Evolutionary conservation across 352 stramenopile species (phyloP).

Genomic region (Phytophthora fragariae): DNA sequence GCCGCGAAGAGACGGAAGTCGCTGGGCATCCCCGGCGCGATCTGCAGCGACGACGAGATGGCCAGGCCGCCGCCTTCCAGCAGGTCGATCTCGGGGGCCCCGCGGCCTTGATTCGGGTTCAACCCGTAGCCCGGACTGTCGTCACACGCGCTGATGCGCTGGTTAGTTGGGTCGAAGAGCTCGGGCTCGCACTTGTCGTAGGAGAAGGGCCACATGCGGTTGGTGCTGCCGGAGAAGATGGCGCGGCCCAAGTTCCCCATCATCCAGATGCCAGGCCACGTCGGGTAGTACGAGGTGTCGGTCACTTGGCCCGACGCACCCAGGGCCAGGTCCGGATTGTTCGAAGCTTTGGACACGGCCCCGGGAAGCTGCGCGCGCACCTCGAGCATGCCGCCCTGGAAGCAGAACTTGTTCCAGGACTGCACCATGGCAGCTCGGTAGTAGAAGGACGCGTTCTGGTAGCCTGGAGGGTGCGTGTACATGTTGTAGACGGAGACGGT

Average conservation of each 20-base stretch:
- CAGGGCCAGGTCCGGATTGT: conserved; percentile 52
- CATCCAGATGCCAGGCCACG: conserved; percentile 94
- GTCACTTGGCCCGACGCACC: conserved; percentile 67
- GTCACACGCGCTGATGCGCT: conserved; percentile 92
- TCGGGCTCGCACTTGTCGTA: conserved; percentile 92
- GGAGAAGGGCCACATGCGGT: conserved; percentile 97
- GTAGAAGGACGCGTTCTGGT: conserved; percentile 58
- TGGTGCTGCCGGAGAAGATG: conserved; percentile 94
- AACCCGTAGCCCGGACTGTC: conserved; percentile 90
- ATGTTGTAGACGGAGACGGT: conserved; percentile 66
- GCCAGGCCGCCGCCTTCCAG: conserved; percentile 88
- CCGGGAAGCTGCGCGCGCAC: conserved; percentile 91
- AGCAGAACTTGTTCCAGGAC: conserved; percentile 95
- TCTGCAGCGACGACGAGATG: conserved; percentile 93
- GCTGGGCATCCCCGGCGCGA: conserved; percentile 74
- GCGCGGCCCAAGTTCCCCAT: conserved; percentile 96
- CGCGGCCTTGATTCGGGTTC: conserved; percentile 84
- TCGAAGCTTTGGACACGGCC: conserved; percentile 53
- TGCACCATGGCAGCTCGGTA: conserved; percentile 89
- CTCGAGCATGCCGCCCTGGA: conserved; percentile 94
- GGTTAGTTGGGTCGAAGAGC: conserved; percentile 62
- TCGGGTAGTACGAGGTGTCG: conserved; percentile 73
- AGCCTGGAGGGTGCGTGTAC: conserved; percentile 57
- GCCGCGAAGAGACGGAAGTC: conserved; percentile 68
- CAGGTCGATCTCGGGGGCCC: conserved; percentile 95